Evolutionary conservation across 768 basidiomycete species (phyloP).

Genomic region (Tricholoma flavovirens): DNA sequence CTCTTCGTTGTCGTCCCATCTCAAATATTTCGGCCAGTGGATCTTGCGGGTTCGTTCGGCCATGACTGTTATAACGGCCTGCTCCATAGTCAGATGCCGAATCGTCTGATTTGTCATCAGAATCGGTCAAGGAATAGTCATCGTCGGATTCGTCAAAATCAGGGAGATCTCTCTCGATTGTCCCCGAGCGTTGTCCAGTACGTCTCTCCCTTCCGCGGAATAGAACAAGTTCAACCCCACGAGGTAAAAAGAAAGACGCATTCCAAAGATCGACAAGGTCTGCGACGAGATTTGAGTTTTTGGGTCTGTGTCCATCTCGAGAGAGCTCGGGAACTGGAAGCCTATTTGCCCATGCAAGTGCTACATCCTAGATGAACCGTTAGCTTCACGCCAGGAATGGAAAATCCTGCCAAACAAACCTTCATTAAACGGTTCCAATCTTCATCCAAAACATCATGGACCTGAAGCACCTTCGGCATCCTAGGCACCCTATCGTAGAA

Average conservation of each 20-base stretch:
- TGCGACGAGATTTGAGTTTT: slow-evolving; percentile 54
- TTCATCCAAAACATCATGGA: slow-evolving; percentile 72
- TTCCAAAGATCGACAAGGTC: slow-evolving; percentile 83
- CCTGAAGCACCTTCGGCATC: slow-evolving; percentile 65
- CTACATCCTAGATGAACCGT: slow-evolving; percentile 49
- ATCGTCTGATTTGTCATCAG: slow-evolving; percentile 31
- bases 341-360: slow-evolving; percentile 71
- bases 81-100: slow-evolving; percentile 39
- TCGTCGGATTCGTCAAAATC: slow-evolving; percentile 38
- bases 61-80: slow-evolving; percentile 34
- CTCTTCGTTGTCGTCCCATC: slow-evolving; percentile 42
- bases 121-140: slow-evolving; percentile 36
- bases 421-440: slow-evolving; percentile 81
- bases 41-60: slow-evolving; percentile 27
- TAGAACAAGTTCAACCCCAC: slow-evolving; percentile 75
- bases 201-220: slow-evolving; percentile 76
- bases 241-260: slow-evolving; percentile 62
- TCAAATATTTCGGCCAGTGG: slow-evolving; percentile 41
- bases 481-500: slow-evolving; percentile 60
- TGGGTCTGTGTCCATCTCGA: slow-evolving; percentile 44
- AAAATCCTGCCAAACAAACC: slow-evolving; percentile 33
- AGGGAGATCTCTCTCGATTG: slow-evolving; percentile 50
- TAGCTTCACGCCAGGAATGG: neutral
- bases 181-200: slow-evolving; percentile 56
- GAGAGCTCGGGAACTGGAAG: slow-evolving; percentile 55